Conservation (phyloP, 495 filamentous ascomycete species). For the Ascobolus immersus region DNA sequence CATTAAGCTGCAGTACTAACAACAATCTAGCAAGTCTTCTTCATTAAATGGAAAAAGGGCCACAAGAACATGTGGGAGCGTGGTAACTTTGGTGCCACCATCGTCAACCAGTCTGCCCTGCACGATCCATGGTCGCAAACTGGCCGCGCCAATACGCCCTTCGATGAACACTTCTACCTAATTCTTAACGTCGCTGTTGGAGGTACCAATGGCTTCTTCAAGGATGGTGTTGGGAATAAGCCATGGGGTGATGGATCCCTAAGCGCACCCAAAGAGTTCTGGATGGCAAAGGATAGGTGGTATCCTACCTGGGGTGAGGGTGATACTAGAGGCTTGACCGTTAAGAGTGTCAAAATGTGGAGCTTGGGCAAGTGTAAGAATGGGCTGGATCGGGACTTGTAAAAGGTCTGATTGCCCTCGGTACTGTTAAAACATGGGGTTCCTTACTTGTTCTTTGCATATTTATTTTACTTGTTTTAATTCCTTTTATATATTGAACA, state of each 20-base stretch:
- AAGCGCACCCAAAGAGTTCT: constrained; percentile 48
- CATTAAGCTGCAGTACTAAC: neutral
- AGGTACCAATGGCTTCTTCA: constrained; percentile 63
- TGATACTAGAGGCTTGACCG: constrained; percentile 31
- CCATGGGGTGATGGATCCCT: constrained; percentile 50
- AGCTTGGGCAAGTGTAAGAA: neutral
- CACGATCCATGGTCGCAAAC: constrained; percentile 42
- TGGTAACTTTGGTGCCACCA: neutral
- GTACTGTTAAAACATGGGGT: too few species aligned
- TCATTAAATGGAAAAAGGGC: too few species aligned
- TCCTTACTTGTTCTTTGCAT: too few species aligned
- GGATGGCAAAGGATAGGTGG: constrained; percentile 39
- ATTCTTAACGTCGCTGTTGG: constrained; percentile 65
- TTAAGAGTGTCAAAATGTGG: constrained; percentile 57
- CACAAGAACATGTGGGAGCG: neutral
- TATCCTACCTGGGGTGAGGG: constrained; percentile 43
- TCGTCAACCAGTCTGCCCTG: constrained; percentile 13
- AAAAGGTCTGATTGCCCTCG: too few species aligned
- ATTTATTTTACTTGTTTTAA: too few species aligned
- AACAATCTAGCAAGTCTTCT: too few species aligned
- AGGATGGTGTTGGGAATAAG: constrained; percentile 42
- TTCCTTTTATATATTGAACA: too few species aligned
- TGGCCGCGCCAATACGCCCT: constrained; percentile 38
- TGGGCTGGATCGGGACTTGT: too few species aligned
- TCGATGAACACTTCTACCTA: constrained; percentile 59